Evolutionary conservation across 2,329 filamentous ascomycete genomes (phyloP).

Genomic region (Aureobasidium sp.): DNA sequence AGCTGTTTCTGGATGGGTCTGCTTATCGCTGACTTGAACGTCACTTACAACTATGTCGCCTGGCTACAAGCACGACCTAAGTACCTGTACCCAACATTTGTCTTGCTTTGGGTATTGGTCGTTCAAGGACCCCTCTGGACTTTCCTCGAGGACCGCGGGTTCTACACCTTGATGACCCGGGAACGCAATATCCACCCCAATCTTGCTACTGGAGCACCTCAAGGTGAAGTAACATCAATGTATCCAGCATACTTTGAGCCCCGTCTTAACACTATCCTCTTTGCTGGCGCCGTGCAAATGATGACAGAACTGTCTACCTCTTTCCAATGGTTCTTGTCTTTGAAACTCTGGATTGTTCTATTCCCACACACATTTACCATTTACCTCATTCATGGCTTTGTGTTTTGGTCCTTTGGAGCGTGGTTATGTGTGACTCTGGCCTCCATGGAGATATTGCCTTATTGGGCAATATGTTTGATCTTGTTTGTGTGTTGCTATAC

Average conservation of each 20-base stretch:
- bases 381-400: constrained; percentile 41
- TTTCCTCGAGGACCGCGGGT: constrained; percentile 31
- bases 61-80: constrained; percentile 31
- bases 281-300: constrained; percentile 31
- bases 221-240: constrained; percentile 29
- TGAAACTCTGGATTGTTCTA: constrained; percentile 34
- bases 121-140: constrained; percentile 28
- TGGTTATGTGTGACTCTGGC: constrained; percentile 33
- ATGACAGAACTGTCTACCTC: constrained; percentile 31
- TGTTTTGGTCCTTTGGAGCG: constrained; percentile 39
- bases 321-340: constrained; percentile 37
- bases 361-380: constrained; percentile 46
- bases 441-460: constrained; percentile 24
- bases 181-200: constrained; percentile 42
- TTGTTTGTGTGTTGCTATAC: constrained; percentile 32
- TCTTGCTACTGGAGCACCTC: constrained; percentile 30
- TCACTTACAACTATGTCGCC: constrained; percentile 40
- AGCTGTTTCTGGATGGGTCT: constrained; percentile 41
- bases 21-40: constrained; percentile 40
- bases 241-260: constrained; percentile 41
- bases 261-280: constrained; percentile 38
- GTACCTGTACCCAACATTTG: constrained; percentile 34
- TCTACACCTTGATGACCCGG: constrained; percentile 33
- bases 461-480: constrained; percentile 31
- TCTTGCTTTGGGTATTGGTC: constrained; percentile 20